Evolutionary conservation across 176 grass and related monocot species (phyloP), one percentile per base, ranked within the genome.

Genomic region (Oryza punctata): DNA sequence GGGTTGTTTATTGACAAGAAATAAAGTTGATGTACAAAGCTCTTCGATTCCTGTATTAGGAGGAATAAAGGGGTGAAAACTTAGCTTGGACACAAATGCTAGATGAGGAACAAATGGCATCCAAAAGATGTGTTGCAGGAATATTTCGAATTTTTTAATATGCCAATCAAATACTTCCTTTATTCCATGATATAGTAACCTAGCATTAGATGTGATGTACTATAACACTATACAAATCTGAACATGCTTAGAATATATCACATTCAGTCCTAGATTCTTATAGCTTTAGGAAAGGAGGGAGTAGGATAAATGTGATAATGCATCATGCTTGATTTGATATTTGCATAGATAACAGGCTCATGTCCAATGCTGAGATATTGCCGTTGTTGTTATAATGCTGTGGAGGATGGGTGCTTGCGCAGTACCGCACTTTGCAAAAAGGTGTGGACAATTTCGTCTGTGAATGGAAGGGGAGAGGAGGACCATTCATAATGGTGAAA

Each of bases 1-100:
- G 0, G 47, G 4, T 5, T 75, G 41, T 83, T 44, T 38, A 27
- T 65, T 75, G 81, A 83, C 71, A 54, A 37, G 71, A 67, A 35
- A 67, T 83, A 28, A 52, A 75, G 59, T 5, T 3, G 12, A 59
- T 57, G 43, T 57, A 61, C 16, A 26, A 61, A 49, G 45, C 10
- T 45, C 69, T 24, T 73, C 37, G 0, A 9, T 73, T 69, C 54
- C 19, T 47, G 73, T 33, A 52, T 82, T 83, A 18, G 29, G 68
- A 65, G 71, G 14, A 47, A 73, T 38, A 83, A 44, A 68, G 63
- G 44, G 67, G 29, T 40, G 3, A 40, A 27, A 37, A 7, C 26
- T 84, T 75, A 50, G 12, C 16, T 83, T 73, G 35, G 24, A 25
- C 16, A 35, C 16, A 19, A 12, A 50, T 70, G 14, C 0, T 50